Conservation (phyloP, 768 basidiomycete species). For the Solioccasus polychromus region DNA sequence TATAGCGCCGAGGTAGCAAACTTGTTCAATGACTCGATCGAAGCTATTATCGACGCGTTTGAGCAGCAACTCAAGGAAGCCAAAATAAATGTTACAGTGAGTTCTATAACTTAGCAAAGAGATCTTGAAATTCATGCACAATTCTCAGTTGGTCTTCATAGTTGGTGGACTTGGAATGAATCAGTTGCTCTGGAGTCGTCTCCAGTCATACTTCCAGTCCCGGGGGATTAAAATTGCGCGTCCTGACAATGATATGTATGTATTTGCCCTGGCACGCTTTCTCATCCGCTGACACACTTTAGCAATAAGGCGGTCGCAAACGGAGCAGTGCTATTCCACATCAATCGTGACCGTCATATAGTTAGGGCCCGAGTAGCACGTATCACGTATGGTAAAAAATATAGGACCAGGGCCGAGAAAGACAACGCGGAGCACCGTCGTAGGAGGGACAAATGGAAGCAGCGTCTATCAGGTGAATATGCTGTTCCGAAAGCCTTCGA, state of each 20-base stretch:
- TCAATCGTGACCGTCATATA: not conserved
- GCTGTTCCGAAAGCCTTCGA: slow-evolving; percentile 16
- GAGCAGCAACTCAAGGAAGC: slow-evolving; percentile 6
- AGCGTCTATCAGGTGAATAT: slow-evolving; percentile 1
- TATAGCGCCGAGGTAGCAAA: slow-evolving; percentile 7
- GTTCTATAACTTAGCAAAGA: not conserved
- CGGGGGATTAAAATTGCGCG: slow-evolving; percentile 2
- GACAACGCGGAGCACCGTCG: slow-evolving; percentile 4
- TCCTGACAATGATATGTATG: slow-evolving; percentile 9
- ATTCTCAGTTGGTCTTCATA: slow-evolving; percentile 11
- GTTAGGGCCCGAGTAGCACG: slow-evolving; percentile 5
- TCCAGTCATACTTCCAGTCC: slow-evolving; percentile 9
- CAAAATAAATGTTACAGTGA: not conserved
- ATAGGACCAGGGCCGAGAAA: not conserved
- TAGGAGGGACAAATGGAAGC: slow-evolving; percentile 11
- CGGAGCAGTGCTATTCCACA: slow-evolving; percentile 5
- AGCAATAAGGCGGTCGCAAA: slow-evolving; percentile 13
- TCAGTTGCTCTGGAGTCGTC: slow-evolving; percentile 4
- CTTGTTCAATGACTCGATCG: slow-evolving; percentile 8
- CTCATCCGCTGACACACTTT: not conserved
- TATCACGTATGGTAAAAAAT: slow-evolving; percentile 7
- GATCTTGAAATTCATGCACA: not conserved
- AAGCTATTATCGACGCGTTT: slow-evolving; percentile 10
- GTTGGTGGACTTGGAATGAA: slow-evolving; percentile 10
- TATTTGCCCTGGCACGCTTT: not conserved